Conservation (phyloP, 257 asterid species). For the Ligustrum vulgare region DNA sequence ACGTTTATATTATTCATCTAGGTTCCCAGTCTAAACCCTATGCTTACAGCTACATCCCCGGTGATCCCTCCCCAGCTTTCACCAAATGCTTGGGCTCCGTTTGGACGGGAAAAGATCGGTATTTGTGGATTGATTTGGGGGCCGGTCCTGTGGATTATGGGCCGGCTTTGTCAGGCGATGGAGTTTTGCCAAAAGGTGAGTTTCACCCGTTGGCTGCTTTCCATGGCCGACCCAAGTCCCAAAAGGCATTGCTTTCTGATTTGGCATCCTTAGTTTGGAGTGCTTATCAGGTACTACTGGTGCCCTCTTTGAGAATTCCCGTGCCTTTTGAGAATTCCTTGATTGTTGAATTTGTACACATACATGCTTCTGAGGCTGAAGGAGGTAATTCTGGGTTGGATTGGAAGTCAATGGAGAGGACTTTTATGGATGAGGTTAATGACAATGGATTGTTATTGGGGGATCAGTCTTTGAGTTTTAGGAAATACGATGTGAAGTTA, state of each 20-base stretch:
- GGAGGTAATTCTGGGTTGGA: slow-evolving; percentile 56
- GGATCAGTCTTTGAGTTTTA: slow-evolving; percentile 75
- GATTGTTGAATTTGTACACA: slow-evolving; percentile 72
- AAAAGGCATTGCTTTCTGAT: slow-evolving; percentile 77
- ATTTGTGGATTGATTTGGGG: slow-evolving; percentile 89
- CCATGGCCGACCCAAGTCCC: slow-evolving; percentile 86
- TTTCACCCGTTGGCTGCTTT: slow-evolving; percentile 84
- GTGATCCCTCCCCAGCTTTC: slow-evolving; percentile 74
- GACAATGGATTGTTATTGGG: slow-evolving; percentile 61
- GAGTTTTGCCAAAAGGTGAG: slow-evolving; percentile 90
- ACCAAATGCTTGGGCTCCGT: slow-evolving; percentile 83
- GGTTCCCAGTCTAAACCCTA: slow-evolving; percentile 58
- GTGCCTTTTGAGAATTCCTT: slow-evolving; percentile 68
- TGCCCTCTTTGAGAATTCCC: slow-evolving; percentile 86
- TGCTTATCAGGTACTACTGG: slow-evolving; percentile 91
- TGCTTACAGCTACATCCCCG: slow-evolving; percentile 70
- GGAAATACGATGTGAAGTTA: slow-evolving; percentile 63
- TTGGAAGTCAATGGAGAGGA: slow-evolving; percentile 67
- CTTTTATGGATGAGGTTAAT: slow-evolving; percentile 60
- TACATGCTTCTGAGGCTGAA: slow-evolving; percentile 36
- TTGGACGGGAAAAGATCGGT: slow-evolving; percentile 89
- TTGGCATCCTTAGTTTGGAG: slow-evolving; percentile 86
- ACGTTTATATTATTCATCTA: slow-evolving; percentile 67
- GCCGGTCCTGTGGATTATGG: slow-evolving; percentile 99
- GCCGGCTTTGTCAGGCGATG: slow-evolving; percentile 89